phyloP scores from a whole-genome alignment of 106 monocot species.

The Amphibolis antarctica region DNA sequence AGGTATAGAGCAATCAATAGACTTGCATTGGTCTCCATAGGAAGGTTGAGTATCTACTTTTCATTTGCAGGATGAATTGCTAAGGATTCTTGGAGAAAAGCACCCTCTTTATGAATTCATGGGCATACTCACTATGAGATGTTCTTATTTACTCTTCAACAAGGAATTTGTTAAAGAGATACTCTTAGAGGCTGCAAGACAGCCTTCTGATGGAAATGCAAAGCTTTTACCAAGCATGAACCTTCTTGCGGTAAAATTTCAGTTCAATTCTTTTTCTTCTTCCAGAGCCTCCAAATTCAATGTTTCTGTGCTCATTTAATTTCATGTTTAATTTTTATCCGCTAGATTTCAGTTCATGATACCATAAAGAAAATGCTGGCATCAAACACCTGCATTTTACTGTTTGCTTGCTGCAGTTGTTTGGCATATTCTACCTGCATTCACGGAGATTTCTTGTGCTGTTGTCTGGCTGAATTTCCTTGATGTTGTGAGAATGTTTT shows the following conservation, averaged over 20 bases:
- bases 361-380: too few relatives aligned
- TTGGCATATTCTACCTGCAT: too few relatives aligned
- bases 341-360: too few relatives aligned
- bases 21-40: background rate
- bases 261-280: background rate
- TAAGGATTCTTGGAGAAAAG: conserved; percentile 78
- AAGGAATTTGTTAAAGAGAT: conserved; percentile 74
- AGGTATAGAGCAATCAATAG: background rate
- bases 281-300: background rate
- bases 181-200: conserved; percentile 35
- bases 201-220: conserved; percentile 34
- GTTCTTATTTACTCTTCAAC: conserved; percentile 85
- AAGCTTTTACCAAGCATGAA: conserved; percentile 67
- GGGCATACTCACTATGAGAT: conserved; percentile 63
- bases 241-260: conserved; percentile 57
- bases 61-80: conserved; percentile 61
- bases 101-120: conserved; percentile 83
- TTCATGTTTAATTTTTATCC: too few relatives aligned
- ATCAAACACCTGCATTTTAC: too few relatives aligned
- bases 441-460: too few relatives aligned
- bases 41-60: background rate
- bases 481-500: too few relatives aligned
- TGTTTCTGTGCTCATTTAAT: too few relatives aligned
- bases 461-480: too few relatives aligned
- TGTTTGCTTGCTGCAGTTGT: too few relatives aligned